A percentile compares a stretch with the other conserved stretches of the same genome.
Evolutionary conservation across 2,329 filamentous ascomycete species (phyloP).

Genomic region (Stemphylium vesicarium): DNA sequence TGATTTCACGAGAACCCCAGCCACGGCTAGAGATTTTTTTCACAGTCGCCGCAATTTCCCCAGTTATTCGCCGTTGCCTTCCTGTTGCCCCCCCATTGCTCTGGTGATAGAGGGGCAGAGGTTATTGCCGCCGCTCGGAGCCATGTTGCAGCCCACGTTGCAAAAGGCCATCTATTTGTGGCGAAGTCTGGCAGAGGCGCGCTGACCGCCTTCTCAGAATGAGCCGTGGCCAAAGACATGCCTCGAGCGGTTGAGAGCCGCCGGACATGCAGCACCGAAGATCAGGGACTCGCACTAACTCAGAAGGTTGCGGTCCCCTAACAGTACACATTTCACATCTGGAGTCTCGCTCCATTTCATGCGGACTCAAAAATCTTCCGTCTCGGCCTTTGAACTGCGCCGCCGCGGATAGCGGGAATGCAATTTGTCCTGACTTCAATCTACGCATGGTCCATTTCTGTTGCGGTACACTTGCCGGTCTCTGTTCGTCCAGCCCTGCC

Average conservation of each 20-base stretch:
- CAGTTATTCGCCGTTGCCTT: conserved; percentile 3
- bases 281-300: conserved; percentile 18
- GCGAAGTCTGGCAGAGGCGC: conserved; percentile 27
- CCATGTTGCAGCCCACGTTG: conserved; percentile 23
- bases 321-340: neutral
- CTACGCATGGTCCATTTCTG: conserved; percentile 1
- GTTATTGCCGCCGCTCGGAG: conserved; percentile 4
- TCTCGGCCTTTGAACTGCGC: neutral
- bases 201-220: conserved; percentile 33
- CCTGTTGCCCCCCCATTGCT: neutral
- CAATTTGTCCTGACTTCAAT: conserved; percentile 1
- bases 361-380: neutral
- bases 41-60: conserved; percentile 19
- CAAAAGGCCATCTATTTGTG: conserved; percentile 29
- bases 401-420: neutral
- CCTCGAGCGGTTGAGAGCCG: conserved; percentile 15
- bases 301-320: neutral
- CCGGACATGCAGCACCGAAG: conserved; percentile 23
- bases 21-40: conserved; percentile 11
- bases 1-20: conserved; percentile 9
- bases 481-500: conserved; percentile 23
- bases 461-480: conserved; percentile 18
- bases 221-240: conserved; percentile 16
- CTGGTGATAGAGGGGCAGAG: conserved; percentile 2
- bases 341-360: neutral